Percentiles rank a stretch among this genome's conserved stretches.
phyloP scores from a whole-genome alignment of 139 green algal genomes.

The Haematococcus sp. region DNA sequence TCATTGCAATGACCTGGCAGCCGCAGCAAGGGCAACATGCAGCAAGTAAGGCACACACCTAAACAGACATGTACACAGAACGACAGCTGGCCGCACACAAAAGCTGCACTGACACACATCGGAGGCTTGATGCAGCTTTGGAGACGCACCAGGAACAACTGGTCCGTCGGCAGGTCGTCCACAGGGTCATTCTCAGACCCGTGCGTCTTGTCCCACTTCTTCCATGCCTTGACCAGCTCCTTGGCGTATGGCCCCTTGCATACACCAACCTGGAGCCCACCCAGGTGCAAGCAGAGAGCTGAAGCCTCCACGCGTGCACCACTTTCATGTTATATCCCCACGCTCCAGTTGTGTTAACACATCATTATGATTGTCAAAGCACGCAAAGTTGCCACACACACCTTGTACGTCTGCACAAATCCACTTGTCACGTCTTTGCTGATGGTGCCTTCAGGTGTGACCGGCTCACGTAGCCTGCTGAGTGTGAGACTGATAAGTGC shows the following conservation, averaged over 20 bases:
- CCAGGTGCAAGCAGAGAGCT: no score
- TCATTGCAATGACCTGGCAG: constrained; percentile 36
- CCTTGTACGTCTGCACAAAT: constrained; percentile 65
- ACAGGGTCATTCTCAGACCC: constrained; percentile 72
- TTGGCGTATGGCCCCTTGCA: constrained; percentile 47
- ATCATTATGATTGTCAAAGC: no score
- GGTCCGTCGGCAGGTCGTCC: constrained; percentile 23
- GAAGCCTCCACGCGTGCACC: no score
- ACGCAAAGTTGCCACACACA: no score
- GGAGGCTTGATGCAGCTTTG: no score
- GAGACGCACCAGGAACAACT: constrained; percentile 38
- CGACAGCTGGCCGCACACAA: no score
- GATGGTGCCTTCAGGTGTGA: background rate
- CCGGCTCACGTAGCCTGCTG: constrained; percentile 38
- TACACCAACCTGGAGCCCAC: constrained; percentile 50
- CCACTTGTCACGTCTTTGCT: constrained; percentile 53
- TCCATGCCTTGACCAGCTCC: constrained; percentile 51
- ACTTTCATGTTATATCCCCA: no score
- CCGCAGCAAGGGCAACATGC: no score
- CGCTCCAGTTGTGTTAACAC: no score
- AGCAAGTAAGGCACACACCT: no score
- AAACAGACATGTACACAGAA: no score
- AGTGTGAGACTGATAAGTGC: constrained; percentile 69
- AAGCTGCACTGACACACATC: no score
- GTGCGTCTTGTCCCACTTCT: constrained; percentile 47